A percentile compares a stretch with the other conserved stretches of the same genome.
Evolutionary conservation across 331 rosid genomes (phyloP).

Genomic region (Quercus tomentella): DNA sequence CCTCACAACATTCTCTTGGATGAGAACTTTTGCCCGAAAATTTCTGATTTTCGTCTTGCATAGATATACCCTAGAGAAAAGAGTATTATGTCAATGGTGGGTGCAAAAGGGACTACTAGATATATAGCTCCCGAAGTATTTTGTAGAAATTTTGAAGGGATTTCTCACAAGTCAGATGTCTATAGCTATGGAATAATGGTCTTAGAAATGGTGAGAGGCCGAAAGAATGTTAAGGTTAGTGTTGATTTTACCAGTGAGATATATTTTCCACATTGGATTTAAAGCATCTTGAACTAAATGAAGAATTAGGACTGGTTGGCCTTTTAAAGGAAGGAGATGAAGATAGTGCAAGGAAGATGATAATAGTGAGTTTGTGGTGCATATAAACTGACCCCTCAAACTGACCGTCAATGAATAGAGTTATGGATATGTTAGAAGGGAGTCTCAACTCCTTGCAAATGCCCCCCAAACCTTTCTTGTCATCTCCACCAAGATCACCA

Average conservation of each 20-base stretch:
- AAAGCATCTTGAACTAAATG: background rate
- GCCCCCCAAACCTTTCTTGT: background rate
- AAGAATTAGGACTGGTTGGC: background rate
- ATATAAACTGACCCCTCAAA: too few species aligned
- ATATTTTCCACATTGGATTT: slow-evolving; percentile 12
- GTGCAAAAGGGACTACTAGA: background rate
- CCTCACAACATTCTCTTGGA: slow-evolving; percentile 19
- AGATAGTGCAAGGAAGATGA: background rate
- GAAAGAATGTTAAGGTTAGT: background rate
- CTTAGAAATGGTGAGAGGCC: background rate
- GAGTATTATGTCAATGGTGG: background rate
- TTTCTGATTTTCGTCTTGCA: background rate
- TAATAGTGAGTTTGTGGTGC: background rate
- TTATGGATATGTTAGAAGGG: too few species aligned
- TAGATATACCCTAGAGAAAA: background rate
- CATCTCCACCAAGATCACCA: background rate
- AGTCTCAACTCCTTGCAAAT: background rate
- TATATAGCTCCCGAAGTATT: background rate
- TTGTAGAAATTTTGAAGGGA: background rate
- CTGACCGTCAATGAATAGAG: too few species aligned
- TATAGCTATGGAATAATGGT: slow-evolving; percentile 16
- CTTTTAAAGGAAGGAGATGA: background rate
- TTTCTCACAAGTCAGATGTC: background rate
- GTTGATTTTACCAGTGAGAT: background rate
- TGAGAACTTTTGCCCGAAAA: background rate